Base-by-base conservation (phyloP, 352 stramenopile species). In the Phytopythium boreale region DNA sequence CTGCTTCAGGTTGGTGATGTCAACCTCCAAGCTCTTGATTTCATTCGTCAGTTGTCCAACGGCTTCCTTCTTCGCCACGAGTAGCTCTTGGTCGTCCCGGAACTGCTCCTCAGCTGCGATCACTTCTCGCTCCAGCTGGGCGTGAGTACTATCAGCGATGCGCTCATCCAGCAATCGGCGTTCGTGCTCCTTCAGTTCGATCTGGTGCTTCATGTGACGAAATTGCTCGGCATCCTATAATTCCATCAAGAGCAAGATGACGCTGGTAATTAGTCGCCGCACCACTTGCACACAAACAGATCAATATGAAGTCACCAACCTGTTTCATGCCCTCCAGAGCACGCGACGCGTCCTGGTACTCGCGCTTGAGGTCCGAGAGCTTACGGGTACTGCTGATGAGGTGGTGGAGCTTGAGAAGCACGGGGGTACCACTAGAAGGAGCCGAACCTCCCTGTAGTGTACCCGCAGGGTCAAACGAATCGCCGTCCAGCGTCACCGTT, bases 401-500 rank as follows among this genome's bases (percentile, higher is more conserved):
- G 39, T 91, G 72, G 62, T 96, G 88, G 11, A 95, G 76, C 68
- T 90, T 93, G 10, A 93, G 69, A 43, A 96, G 71, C 56, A 96
- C 68, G n/a, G 88, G 83, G 22, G 76, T 82, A 10, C 86, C 84
- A 36, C 75, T 90, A 17, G 81, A 90, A 17, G 88, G 88, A 17
- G 88, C 86, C 47, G 89, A 96, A 27, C 92, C 92, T 64, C 92
- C 92, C 72, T 97, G 88, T 37, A 99, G 95, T 15, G 97, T 99
- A 44, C 98, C 98, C 8, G 95, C 93, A 12, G 97, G 98, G 67
- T 99, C 97, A 69, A 98, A 99, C 24, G 97, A 97, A 75, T 99
- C 98, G 49, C 98, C 98, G 66, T 99, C 97, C 20, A 99, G 74
- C 8, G 98, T 99, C 19, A 99, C 97, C 1, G 96, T 99, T 34